Conservation (phyloP, 2,329 filamentous ascomycete genomes). For the Lasiodiplodia gonubiensis region DNA sequence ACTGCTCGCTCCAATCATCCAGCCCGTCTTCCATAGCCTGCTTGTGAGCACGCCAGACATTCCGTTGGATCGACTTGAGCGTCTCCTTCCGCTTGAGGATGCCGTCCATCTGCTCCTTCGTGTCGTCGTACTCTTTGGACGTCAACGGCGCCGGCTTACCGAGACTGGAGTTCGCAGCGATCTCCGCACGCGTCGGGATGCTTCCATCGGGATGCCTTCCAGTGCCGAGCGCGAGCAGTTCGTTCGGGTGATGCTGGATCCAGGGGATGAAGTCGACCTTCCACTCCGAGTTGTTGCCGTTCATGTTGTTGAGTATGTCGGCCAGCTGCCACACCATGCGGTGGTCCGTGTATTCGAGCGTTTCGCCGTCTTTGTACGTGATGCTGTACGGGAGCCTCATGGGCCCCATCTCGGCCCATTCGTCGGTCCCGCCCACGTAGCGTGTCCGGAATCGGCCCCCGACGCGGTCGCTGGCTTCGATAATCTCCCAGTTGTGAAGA, state of each 20-base stretch:
- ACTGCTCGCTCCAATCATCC: conserved; percentile 17
- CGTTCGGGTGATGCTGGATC: conserved; percentile 19
- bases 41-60: conserved; percentile 14
- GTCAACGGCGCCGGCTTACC: background rate
- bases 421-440: conserved; percentile 9
- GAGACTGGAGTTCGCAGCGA: background rate
- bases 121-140: background rate
- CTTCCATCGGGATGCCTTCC: conserved; percentile 7
- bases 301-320: conserved; percentile 8
- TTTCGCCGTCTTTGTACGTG: conserved; percentile 21
- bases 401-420: conserved; percentile 22
- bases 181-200: conserved; percentile 16
- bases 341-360: conserved; percentile 17
- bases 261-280: conserved; percentile 16
- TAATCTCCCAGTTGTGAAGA: conserved; percentile 20
- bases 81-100: background rate
- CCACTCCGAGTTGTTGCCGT: conserved; percentile 6
- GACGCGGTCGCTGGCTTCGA: conserved; percentile 12
- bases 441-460: conserved; percentile 16
- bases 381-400: conserved; percentile 10
- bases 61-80: conserved; percentile 6
- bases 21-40: conserved; percentile 6
- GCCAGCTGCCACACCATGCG: conserved; percentile 21
- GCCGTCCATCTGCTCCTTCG: conserved; percentile 13
- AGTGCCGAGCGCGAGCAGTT: conserved; percentile 12